Conservation (phyloP, 495 filamentous ascomycete species). For the Copromyces sp. region DNA sequence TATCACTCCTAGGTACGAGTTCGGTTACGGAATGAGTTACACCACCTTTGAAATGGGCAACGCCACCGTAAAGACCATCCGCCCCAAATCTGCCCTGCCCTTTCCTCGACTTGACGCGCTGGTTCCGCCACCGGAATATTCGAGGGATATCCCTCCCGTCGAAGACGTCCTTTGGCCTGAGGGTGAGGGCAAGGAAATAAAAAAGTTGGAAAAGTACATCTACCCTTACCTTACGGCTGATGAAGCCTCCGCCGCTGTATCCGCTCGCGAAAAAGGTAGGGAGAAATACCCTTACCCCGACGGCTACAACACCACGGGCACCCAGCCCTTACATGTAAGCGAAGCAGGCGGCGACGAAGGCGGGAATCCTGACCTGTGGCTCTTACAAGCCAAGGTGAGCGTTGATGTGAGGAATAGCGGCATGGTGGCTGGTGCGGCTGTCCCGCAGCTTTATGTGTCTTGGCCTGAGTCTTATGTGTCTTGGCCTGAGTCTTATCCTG, state of each 20-base stretch:
- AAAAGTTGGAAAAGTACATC: slow-evolving; percentile 59
- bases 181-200: slow-evolving; percentile 46
- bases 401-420: slow-evolving; percentile 69
- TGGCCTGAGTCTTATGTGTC: slow-evolving; percentile 64
- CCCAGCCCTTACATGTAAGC: slow-evolving; percentile 45
- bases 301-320: slow-evolving; percentile 54
- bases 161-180: slow-evolving; percentile 53
- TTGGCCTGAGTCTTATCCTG: slow-evolving; percentile 53
- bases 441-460: slow-evolving; percentile 75
- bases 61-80: slow-evolving; percentile 42
- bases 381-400: slow-evolving; percentile 49
- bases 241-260: neutral
- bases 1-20: slow-evolving; percentile 62
- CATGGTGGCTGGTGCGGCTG: slow-evolving; percentile 50
- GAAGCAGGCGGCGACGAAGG: slow-evolving; percentile 70
- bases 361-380: slow-evolving; percentile 78
- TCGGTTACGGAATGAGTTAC: slow-evolving; percentile 73
- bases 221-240: slow-evolving; percentile 68
- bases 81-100: slow-evolving; percentile 52
- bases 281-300: slow-evolving; percentile 55
- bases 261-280: fast-evolving
- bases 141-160: slow-evolving; percentile 44
- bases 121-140: slow-evolving; percentile 30
- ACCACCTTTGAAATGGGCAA: slow-evolving; percentile 66
- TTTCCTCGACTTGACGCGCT: neutral